Evolutionary conservation across 345 rosid genomes (phyloP).

Genomic region (Hibiscus mutabilis): DNA sequence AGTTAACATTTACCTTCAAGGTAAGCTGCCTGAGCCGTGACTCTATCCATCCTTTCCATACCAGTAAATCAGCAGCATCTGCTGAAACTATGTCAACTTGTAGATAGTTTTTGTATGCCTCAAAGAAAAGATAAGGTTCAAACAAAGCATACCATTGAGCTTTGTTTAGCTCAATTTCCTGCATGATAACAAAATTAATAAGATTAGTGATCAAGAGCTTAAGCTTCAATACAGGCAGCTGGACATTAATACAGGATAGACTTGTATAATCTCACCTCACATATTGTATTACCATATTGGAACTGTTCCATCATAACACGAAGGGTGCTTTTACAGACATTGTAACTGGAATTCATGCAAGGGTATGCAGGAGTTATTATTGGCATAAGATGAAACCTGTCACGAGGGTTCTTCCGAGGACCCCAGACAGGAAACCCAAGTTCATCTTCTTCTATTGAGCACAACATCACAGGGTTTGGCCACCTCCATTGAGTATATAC

Average conservation of each 20-base stretch:
- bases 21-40: constrained; percentile 66
- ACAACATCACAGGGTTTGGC: constrained; percentile 81
- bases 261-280: constrained; percentile 34
- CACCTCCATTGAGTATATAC: constrained; percentile 70
- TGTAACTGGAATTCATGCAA: constrained; percentile 75
- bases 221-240: neutral
- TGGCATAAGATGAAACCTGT: constrained; percentile 62
- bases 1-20: constrained; percentile 37
- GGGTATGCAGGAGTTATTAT: constrained; percentile 80
- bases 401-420: constrained; percentile 61
- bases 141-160: constrained; percentile 53
- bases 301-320: constrained; percentile 72
- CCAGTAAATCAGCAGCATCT: constrained; percentile 48
- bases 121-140: constrained; percentile 59
- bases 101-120: constrained; percentile 63
- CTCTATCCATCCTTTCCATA: constrained; percentile 83
- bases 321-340: constrained; percentile 62
- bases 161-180: constrained; percentile 61
- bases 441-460: constrained; percentile 56
- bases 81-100: constrained; percentile 59
- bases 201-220: constrained; percentile 5
- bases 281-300: constrained; percentile 44
- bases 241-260: neutral
- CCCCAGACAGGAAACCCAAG: constrained; percentile 67
- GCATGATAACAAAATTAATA: constrained; percentile 11